These are phyloP conservation scores for Gynostemma pentaphyllum DNA, from an alignment of 306 rosid genomes.

Conservation along the genomic window DNA sequence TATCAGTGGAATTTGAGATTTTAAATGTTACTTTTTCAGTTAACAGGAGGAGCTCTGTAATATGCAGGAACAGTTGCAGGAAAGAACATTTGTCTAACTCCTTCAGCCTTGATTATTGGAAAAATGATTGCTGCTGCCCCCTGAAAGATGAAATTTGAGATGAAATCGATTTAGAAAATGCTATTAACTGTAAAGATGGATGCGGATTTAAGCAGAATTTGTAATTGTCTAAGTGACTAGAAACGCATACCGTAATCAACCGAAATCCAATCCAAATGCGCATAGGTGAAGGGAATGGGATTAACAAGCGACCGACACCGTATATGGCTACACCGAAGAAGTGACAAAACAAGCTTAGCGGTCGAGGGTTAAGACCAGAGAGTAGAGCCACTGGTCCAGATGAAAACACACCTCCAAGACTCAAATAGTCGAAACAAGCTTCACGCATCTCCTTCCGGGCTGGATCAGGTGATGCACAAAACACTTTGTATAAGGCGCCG, in stretches of 20 bases:
- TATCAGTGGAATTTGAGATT: background rate
- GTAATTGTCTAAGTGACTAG: background rate
- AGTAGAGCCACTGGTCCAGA: slow-evolving; percentile 39
- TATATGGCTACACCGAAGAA: slow-evolving; percentile 40
- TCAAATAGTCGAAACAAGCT: slow-evolving; percentile 51
- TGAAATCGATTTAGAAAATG: background rate
- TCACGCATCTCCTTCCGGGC: slow-evolving; percentile 47
- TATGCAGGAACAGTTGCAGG: slow-evolving; percentile 20
- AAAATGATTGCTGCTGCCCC: slow-evolving; percentile 23
- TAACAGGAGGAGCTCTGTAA: slow-evolving; percentile 18
- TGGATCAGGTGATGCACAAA: slow-evolving; percentile 47
- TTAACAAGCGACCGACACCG: slow-evolving; percentile 32
- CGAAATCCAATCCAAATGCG: slow-evolving; percentile 45
- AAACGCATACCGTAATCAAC: slow-evolving; percentile 32
- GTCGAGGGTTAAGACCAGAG: slow-evolving; percentile 47
- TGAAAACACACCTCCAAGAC: slow-evolving; percentile 46
- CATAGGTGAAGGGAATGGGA: slow-evolving; percentile 49
- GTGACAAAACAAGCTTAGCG: slow-evolving; percentile 35
- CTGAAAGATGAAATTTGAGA: slow-evolving; percentile 3
- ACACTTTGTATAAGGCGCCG: slow-evolving; percentile 15
- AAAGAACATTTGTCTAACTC: slow-evolving; percentile 28
- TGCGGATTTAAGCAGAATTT: background rate
- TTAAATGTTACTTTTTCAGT: background rate
- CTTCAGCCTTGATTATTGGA: slow-evolving; percentile 24
- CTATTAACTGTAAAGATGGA: background rate